Percentiles rank a stretch among this genome's conserved stretches.
These are phyloP conservation scores for Starmerella lactis-condensi DNA, from an alignment of 805 yeast species.

Conservation along the genomic window DNA sequence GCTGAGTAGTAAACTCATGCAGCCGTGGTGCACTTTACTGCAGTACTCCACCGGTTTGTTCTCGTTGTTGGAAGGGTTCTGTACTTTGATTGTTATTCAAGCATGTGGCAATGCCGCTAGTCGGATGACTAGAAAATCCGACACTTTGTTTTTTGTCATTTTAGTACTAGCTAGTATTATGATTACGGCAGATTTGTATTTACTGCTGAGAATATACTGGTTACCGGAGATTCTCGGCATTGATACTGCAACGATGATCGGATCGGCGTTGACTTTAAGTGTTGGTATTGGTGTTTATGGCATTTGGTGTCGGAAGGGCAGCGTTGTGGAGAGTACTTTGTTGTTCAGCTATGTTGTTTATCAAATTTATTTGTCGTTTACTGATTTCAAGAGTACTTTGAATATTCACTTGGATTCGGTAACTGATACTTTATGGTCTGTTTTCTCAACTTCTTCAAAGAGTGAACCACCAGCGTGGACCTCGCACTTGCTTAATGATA, in stretches of 20 bases:
- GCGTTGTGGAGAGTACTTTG: slow-evolving; percentile 76
- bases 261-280: slow-evolving; percentile 64
- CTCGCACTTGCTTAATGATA: slow-evolving; percentile 8
- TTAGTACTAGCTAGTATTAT: slow-evolving; percentile 55
- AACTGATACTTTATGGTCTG: background rate
- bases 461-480: background rate
- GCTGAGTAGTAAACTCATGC: slow-evolving; percentile 27
- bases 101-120: slow-evolving; percentile 68
- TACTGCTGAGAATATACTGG: slow-evolving; percentile 65
- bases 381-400: slow-evolving; percentile 50
- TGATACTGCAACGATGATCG: slow-evolving; percentile 63
- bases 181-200: slow-evolving; percentile 57
- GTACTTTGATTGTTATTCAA: slow-evolving; percentile 79
- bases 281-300: slow-evolving; percentile 64
- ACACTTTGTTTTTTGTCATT: slow-evolving; percentile 60
- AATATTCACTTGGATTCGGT: background rate
- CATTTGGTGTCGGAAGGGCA: slow-evolving; percentile 62
- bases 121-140: slow-evolving; percentile 47
- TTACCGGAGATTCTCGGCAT: slow-evolving; percentile 49
- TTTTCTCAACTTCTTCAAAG: background rate
- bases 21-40: slow-evolving; percentile 54
- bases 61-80: slow-evolving; percentile 80
- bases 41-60: slow-evolving; percentile 75
- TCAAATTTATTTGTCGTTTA: slow-evolving; percentile 81
- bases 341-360: slow-evolving; percentile 81